phyloP scores from a whole-genome alignment of 345 rosid genomes.

The Eucalyptus cladocalyx region DNA sequence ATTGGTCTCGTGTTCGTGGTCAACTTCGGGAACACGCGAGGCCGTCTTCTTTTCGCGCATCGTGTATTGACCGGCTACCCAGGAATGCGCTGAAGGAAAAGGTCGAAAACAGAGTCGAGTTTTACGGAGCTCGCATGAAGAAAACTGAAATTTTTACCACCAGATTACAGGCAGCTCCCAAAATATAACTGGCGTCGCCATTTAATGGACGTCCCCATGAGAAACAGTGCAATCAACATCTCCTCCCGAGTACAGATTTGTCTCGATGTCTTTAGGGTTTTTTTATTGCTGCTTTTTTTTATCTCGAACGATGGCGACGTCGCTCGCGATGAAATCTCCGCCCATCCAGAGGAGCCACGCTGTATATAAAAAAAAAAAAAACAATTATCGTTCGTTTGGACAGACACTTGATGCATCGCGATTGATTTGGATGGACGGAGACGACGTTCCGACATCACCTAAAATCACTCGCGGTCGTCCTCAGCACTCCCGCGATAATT shows the following conservation, averaged over 20 bases:
- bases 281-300: neutral
- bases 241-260: neutral
- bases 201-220: neutral
- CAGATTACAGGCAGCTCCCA: neutral
- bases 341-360: neutral
- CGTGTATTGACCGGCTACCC: neutral
- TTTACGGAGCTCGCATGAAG: neutral
- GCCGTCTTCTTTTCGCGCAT: neutral
- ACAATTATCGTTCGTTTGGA: neutral
- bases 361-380: neutral
- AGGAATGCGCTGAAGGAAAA: neutral
- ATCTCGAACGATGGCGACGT: neutral
- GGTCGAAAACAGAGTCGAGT: neutral
- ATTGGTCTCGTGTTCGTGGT: neutral
- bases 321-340: neutral
- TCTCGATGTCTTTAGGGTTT: neutral
- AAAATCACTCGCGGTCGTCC: neutral
- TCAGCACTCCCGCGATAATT: neutral
- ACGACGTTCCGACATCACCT: neutral
- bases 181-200: neutral
- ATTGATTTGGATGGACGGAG: neutral
- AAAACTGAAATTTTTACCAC: neutral
- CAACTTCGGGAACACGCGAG: neutral
- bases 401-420: neutral
- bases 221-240: neutral